Conservation (phyloP, 345 rosid genomes). For the Schrenkiella parvula region DNA sequence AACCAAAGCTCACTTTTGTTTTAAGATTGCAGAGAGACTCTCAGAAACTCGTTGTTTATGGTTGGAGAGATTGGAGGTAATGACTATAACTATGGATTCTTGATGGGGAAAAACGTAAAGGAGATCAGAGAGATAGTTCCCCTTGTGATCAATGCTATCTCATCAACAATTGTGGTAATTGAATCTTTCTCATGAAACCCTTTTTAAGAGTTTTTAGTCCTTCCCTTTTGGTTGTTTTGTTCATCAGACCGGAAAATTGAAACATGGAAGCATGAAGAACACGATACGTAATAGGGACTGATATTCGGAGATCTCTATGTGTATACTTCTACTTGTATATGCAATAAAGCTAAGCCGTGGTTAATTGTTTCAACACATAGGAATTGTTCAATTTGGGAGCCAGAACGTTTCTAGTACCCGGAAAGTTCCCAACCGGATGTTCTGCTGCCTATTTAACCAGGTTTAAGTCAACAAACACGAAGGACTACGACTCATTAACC, state of each 20-base stretch:
- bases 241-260: too few species aligned
- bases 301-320: too few species aligned
- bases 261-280: too few species aligned
- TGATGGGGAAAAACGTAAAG: neutral
- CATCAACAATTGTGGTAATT: neutral
- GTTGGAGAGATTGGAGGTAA: conserved; percentile 55
- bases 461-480: conserved; percentile 2
- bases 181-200: neutral
- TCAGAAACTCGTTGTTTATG: conserved; percentile 29
- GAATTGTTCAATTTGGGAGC: conserved; percentile 38
- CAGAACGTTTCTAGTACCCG: conserved; percentile 35
- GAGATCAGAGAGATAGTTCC: conserved; percentile 31
- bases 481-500: conserved; percentile 26
- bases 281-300: too few species aligned
- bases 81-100: conserved; percentile 31
- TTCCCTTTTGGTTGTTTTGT: too few species aligned
- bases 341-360: too few species aligned
- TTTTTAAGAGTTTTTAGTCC: too few species aligned
- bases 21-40: conserved; percentile 30
- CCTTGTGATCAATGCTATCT: conserved; percentile 16
- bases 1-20: neutral
- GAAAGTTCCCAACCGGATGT: conserved; percentile 40
- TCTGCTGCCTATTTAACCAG: conserved; percentile 10
- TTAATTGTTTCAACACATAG: conserved; percentile 1
- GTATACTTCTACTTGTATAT: too few species aligned